Evolutionary conservation across 768 basidiomycete genomes (phyloP), one percentile per base, ranked within the genome.

Genomic region (Termitomyces sp.): DNA sequence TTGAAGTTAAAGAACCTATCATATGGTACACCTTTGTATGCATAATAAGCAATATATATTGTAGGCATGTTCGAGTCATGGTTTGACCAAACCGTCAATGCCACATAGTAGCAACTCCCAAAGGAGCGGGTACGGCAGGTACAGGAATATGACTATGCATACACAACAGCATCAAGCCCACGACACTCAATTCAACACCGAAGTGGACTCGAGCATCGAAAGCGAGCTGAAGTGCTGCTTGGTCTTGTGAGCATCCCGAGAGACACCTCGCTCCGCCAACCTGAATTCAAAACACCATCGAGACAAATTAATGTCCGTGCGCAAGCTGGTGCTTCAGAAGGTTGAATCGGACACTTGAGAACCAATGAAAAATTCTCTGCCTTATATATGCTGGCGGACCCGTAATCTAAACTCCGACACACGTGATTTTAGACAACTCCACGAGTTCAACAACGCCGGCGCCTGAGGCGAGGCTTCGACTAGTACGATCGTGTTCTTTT

Each of bases 41-140:
- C 9, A 33, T 12, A 24, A 45, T 6, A 4, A 45, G 18, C 7
- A 24, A 20, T 22, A 43, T 24, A 14, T 14, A 24, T 40, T 36
- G 18, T 13, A 30, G 61, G 32, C n/a, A 73, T 88, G 87, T 88
- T 68, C 77, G 75, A 84, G 75, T 83, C 84, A 90, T 90, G 88
- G 88, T 88, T 87, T 88, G 64, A 83, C 86, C 83, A 80, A 72
- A 84, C 87, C 84, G 85, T 44, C 86, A 88, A 81, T 62, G 86
- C 81, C 80, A 87, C 87, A 80, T 87, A 87, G 84, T 86, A 76
- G 79, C 86, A 76, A 71, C 70, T 65, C 68, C 66, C 55, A 56
- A 68, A 67, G 65, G 70, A 65, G 72, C 80, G 85, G 79, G 63
- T 48, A 48, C 85, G 82, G 86, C 76, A 83, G 81, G 83, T 85